These are phyloP conservation scores for Populus nigra DNA, from an alignment of 345 rosid genomes.

Conservation along the genomic window DNA sequence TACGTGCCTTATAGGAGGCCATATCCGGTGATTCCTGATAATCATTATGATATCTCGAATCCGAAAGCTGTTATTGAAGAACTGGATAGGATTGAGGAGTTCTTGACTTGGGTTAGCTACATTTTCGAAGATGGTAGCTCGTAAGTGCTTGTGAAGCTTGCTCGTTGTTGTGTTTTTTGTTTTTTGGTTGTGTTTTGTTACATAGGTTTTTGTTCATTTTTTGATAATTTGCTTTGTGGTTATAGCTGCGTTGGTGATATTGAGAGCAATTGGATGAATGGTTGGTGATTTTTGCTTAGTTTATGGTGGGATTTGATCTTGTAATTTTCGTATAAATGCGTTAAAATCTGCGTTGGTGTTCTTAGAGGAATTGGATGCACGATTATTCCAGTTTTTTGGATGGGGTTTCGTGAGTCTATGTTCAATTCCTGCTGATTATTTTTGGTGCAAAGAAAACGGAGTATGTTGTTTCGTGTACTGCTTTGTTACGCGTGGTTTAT, in stretches of 20 bases:
- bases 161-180: background rate
- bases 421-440: background rate
- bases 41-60: constrained; percentile 52
- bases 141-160: constrained; percentile 38
- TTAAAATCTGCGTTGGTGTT: background rate
- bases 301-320: no score
- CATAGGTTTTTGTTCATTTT: background rate
- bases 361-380: background rate
- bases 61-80: constrained; percentile 79
- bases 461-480: background rate
- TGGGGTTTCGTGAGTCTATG: background rate
- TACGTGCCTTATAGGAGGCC: constrained; percentile 82
- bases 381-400: background rate
- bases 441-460: background rate
- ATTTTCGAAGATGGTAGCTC: constrained; percentile 85
- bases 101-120: constrained; percentile 89
- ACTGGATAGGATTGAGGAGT: constrained; percentile 90
- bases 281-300: background rate
- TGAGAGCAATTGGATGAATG: background rate
- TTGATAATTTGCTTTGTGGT: background rate
- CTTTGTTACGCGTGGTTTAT: background rate
- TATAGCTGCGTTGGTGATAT: background rate
- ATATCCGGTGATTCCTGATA: constrained; percentile 68
- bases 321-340: no score
- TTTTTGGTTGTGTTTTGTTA: background rate